phyloP scores from a whole-genome alignment of 2,329 filamentous ascomycete species.

The Penicillium sp. region DNA sequence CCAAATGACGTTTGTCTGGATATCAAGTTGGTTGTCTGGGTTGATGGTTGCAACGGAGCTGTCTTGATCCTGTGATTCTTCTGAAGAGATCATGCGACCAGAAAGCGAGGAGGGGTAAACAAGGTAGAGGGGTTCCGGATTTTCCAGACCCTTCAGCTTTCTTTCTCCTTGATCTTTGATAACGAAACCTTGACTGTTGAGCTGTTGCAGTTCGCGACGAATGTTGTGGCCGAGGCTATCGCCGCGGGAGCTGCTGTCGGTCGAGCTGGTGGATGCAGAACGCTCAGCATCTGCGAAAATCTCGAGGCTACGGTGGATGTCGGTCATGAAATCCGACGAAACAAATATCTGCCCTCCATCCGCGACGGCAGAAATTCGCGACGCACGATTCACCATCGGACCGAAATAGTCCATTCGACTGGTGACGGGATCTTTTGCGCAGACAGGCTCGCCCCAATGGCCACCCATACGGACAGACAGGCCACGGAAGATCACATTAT shows the following conservation, averaged over 20 bases:
- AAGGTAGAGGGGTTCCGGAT: slow-evolving; percentile 89
- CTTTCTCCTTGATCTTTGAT: slow-evolving; percentile 93
- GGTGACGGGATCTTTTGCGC: slow-evolving; percentile 90
- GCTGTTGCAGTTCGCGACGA: slow-evolving; percentile 72
- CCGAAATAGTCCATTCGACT: slow-evolving; percentile 99
- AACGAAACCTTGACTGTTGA: slow-evolving; percentile 87
- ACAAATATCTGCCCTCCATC: slow-evolving; percentile 96
- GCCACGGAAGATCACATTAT: slow-evolving; percentile 83
- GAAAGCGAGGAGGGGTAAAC: slow-evolving; percentile 85
- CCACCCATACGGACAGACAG: slow-evolving; percentile 95
- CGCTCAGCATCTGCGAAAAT: slow-evolving; percentile 79
- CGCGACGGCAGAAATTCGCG: slow-evolving; percentile 85
- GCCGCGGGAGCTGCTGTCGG: slow-evolving; percentile 62
- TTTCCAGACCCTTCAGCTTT: slow-evolving; percentile 93
- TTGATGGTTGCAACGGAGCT: slow-evolving; percentile 49
- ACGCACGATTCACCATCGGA: slow-evolving; percentile 96
- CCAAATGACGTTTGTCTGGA: slow-evolving; percentile 82
- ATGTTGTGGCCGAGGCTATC: slow-evolving; percentile 68
- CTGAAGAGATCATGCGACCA: slow-evolving; percentile 51
- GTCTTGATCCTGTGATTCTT: slow-evolving; percentile 43
- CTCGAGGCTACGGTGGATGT: slow-evolving; percentile 84
- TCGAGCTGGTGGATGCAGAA: slow-evolving; percentile 57
- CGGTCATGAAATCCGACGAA: slow-evolving; percentile 90
- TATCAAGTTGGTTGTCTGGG: slow-evolving; percentile 57
- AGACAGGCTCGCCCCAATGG: slow-evolving; percentile 89